phyloP scores from a whole-genome alignment of 176 grass and related monocot species.

The Guadua angustifolia region DNA sequence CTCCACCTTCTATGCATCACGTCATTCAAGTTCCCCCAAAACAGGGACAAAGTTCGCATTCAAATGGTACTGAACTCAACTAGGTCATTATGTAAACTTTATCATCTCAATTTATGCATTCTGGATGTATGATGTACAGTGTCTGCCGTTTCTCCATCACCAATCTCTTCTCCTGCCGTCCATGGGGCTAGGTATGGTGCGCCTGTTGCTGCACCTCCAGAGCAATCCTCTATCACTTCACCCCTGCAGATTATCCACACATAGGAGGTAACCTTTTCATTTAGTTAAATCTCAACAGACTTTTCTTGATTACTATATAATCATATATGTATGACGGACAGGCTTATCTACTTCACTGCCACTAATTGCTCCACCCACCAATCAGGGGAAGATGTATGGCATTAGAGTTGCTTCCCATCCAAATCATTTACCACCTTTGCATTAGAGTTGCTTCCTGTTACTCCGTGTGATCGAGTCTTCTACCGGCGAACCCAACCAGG shows the following conservation, averaged over 20 bases:
- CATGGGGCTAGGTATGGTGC: slow-evolving; percentile 31
- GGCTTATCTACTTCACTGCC: neutral
- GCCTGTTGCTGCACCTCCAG: slow-evolving; percentile 47
- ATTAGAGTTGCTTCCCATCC: slow-evolving; percentile 21
- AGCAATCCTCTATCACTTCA: slow-evolving; percentile 30
- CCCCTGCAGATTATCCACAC: slow-evolving; percentile 41
- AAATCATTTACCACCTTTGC: slow-evolving; percentile 34
- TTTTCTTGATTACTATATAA: slow-evolving; percentile 16
- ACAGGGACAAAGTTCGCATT: slow-evolving; percentile 32
- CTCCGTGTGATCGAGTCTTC: no score
- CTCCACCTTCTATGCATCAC: slow-evolving; percentile 28
- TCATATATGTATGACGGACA: slow-evolving; percentile 11
- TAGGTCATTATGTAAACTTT: slow-evolving; percentile 31
- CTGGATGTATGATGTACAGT: slow-evolving; percentile 36
- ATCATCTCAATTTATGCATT: slow-evolving; percentile 37
- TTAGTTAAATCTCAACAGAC: slow-evolving; percentile 22
- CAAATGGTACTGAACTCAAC: slow-evolving; percentile 48
- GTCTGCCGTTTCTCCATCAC: slow-evolving; percentile 41
- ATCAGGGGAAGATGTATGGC: slow-evolving; percentile 9
- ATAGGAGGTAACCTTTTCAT: slow-evolving; percentile 40
- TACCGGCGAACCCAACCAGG: no score
- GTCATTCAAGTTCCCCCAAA: neutral
- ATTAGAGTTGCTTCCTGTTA: no score
- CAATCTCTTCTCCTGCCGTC: slow-evolving; percentile 40
- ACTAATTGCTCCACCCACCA: slow-evolving; percentile 19